A percentile compares a stretch with the other conserved stretches of the same genome.
Evolutionary conservation across 352 stramenopile species (phyloP).

Genomic region (Nothophytophthora sp.): DNA sequence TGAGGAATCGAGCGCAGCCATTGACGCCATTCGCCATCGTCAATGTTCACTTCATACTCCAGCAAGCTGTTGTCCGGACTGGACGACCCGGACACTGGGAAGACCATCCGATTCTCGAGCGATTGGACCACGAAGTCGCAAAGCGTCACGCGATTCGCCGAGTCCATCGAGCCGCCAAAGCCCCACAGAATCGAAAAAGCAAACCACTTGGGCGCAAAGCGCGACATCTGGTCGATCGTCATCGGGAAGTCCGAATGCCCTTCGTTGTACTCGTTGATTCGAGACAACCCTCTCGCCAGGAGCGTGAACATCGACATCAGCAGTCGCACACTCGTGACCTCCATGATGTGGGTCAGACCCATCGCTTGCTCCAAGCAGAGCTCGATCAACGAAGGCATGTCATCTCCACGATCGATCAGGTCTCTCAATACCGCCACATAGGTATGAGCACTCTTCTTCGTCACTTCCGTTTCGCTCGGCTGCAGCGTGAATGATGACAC

Average conservation of each 20-base stretch:
- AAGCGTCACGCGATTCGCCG: slow-evolving; percentile 90
- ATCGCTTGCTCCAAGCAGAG: slow-evolving; percentile 94
- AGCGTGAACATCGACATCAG: slow-evolving; percentile 98
- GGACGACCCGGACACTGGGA: slow-evolving; percentile 70
- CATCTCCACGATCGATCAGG: slow-evolving; percentile 52
- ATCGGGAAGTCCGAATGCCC: slow-evolving; percentile 98
- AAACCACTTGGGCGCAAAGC: slow-evolving; percentile 97
- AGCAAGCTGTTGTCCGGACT: slow-evolving; percentile 86
- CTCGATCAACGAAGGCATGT: slow-evolving; percentile 85
- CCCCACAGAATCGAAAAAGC: slow-evolving; percentile 98
- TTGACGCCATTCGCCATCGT: slow-evolving; percentile 96
- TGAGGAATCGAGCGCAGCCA: slow-evolving; percentile 97
- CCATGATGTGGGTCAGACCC: slow-evolving; percentile 95
- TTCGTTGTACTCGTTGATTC: slow-evolving; percentile 99
- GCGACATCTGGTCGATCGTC: slow-evolving; percentile 94
- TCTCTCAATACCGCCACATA: slow-evolving; percentile 67
- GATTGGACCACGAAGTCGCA: slow-evolving; percentile 89
- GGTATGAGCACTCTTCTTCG: slow-evolving; percentile 64
- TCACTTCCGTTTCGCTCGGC: slow-evolving; percentile 57
- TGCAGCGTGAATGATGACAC: slow-evolving; percentile 71
- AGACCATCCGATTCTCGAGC: slow-evolving; percentile 87
- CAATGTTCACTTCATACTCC: slow-evolving; percentile 97
- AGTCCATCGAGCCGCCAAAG: slow-evolving; percentile 98
- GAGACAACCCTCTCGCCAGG: slow-evolving; percentile 91
- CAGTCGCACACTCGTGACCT: slow-evolving; percentile 92